phyloP scores from a whole-genome alignment of 495 filamentous ascomycete genomes.

The Geopyxis carbonaria region DNA sequence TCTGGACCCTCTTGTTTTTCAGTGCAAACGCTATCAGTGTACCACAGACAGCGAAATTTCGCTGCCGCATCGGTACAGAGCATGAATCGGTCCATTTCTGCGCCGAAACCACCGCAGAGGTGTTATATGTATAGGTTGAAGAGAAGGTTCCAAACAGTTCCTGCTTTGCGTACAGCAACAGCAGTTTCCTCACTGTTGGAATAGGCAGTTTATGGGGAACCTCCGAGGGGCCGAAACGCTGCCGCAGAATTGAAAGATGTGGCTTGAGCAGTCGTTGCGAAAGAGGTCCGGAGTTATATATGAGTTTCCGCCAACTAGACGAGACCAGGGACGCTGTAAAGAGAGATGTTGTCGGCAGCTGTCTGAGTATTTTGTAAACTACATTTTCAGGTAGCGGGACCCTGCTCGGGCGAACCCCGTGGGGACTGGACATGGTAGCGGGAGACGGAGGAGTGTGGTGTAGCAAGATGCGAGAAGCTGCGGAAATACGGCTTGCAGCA shows the following conservation, averaged over 20 bases:
- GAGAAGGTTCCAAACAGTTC: slow-evolving; percentile 14
- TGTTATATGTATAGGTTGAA: slow-evolving; percentile 17
- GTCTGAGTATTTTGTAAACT: slow-evolving; percentile 11
- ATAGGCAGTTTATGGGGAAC: slow-evolving; percentile 18
- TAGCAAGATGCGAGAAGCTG: too few species aligned
- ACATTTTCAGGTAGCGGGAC: slow-evolving; percentile 13
- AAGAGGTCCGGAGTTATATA: slow-evolving; percentile 15
- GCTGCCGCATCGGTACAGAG: slow-evolving; percentile 9
- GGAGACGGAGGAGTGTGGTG: too few species aligned
- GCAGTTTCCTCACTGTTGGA: slow-evolving; percentile 14
- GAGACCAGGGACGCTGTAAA: slow-evolving; percentile 21
- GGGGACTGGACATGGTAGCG: too few species aligned
- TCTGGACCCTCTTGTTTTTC: slow-evolving; percentile 9
- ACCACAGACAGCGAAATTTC: slow-evolving; percentile 17
- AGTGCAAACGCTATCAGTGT: slow-evolving; percentile 13
- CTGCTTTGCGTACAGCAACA: slow-evolving; percentile 18
- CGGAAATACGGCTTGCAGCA: too few species aligned
- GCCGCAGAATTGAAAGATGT: slow-evolving; percentile 20
- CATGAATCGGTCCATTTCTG: slow-evolving; percentile 11
- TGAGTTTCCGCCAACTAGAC: slow-evolving; percentile 16
- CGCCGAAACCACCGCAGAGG: slow-evolving; percentile 7
- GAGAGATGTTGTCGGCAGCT: slow-evolving; percentile 16
- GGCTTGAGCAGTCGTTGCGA: slow-evolving; percentile 17
- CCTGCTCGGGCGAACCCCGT: too few species aligned
- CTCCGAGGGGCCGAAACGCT: slow-evolving; percentile 15